Conservation (phyloP, 192 early-diverging fungal genomes). For the Phycomyces nitens region DNA sequence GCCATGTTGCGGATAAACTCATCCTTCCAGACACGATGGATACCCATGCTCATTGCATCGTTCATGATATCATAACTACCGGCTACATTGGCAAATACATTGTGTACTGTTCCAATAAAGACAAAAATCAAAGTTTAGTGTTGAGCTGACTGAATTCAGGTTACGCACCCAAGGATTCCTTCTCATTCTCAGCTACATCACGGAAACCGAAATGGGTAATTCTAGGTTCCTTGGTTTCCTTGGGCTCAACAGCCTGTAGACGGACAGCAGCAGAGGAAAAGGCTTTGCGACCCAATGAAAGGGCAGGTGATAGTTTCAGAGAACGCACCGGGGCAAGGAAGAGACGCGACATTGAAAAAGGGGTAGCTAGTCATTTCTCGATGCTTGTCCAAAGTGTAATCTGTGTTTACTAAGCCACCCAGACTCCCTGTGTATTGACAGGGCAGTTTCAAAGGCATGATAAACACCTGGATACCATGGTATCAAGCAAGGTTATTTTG, state of each 20-base stretch:
- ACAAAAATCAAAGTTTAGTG: not conserved
- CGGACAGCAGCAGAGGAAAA: not conserved
- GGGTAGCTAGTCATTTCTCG: no score
- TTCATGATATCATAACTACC: constrained; percentile 98
- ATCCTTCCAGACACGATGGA: constrained; percentile 97
- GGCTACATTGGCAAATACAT: constrained; percentile 93
- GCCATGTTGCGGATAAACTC: constrained; percentile 82
- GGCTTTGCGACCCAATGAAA: not conserved
- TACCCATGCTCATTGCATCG: constrained; percentile 90
- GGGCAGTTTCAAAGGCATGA: no score
- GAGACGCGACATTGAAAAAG: not conserved
- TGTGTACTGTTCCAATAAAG: constrained; percentile 54
- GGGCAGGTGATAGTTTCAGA: not conserved
- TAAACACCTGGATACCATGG: no score
- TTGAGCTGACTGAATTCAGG: not conserved
- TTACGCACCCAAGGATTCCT: constrained; percentile 75
- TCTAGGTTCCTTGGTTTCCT: not conserved
- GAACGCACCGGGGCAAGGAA: not conserved
- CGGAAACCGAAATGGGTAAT: constrained; percentile 94
- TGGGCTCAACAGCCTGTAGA: not conserved
- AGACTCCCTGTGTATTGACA: no score
- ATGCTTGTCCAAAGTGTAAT: no score
- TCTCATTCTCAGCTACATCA: constrained; percentile 78
- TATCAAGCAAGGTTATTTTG: no score
- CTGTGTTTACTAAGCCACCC: no score